Conservation (phyloP, 1,139 yeast genomes). For the Yamadazyma spencermartinsiae region DNA sequence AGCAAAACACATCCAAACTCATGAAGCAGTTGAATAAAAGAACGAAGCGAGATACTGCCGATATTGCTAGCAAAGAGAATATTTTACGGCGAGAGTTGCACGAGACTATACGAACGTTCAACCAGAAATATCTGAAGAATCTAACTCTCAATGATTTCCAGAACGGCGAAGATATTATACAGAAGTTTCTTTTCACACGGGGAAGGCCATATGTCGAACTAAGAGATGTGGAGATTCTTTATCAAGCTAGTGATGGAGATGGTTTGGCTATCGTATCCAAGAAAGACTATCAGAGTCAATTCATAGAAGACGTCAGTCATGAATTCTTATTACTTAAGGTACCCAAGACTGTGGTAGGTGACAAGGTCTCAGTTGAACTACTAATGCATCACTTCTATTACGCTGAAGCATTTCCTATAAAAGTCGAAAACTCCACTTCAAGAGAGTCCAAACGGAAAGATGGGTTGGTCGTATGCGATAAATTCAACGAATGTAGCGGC, state of each 20-base stretch:
- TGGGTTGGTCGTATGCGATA: constrained; percentile 51
- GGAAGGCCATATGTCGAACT: constrained; percentile 22
- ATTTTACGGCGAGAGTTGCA: constrained; percentile 25
- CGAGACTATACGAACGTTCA: constrained; percentile 21
- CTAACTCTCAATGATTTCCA: constrained; percentile 18
- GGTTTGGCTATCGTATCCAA: constrained; percentile 40
- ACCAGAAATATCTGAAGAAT: constrained; percentile 4
- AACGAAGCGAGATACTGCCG: constrained; percentile 31
- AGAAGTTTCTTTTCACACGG: constrained; percentile 25
- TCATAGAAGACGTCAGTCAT: constrained; percentile 15
- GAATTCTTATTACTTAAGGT: constrained; percentile 30
- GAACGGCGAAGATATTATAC: constrained; percentile 28
- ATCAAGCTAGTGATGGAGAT: constrained; percentile 37
- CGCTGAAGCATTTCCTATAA: constrained; percentile 32
- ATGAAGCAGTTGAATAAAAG: constrained; percentile 10
- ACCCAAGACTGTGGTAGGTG: constrained; percentile 44
- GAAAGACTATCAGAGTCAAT: constrained; percentile 21
- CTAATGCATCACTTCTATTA: constrained; percentile 30
- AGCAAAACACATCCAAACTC: neutral
- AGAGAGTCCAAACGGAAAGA: constrained; percentile 25
- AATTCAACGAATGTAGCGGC: constrained; percentile 71
- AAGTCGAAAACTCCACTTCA: constrained; percentile 17
- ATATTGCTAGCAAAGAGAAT: constrained; percentile 26
- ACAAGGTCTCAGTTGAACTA: constrained; percentile 29
- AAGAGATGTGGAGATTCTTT: constrained; percentile 25